Evolutionary conservation across 768 basidiomycete genomes (phyloP).

Genomic region (Leccinum subgranulosum): DNA sequence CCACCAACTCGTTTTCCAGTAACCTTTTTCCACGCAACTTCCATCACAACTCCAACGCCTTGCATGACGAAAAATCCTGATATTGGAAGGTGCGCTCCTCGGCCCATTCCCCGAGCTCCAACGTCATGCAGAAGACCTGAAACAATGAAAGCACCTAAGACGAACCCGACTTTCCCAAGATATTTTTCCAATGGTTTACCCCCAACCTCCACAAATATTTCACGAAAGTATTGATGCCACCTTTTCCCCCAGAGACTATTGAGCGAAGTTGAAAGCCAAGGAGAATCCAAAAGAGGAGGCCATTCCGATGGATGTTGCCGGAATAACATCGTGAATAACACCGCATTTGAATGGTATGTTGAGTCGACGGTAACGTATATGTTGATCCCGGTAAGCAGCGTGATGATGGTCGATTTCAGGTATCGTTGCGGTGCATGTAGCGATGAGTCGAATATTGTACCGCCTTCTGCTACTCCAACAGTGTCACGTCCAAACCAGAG

Average conservation of each 20-base stretch:
- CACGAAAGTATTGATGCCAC: no score
- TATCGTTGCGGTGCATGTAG: slow-evolving; percentile 33
- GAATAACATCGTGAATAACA: slow-evolving; percentile 46
- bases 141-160: no score
- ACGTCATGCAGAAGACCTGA: no score
- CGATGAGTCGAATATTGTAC: slow-evolving; percentile 36
- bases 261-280: slow-evolving; percentile 57
- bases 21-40: slow-evolving; percentile 41
- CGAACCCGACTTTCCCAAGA: no score
- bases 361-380: slow-evolving; percentile 46
- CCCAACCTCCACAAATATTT: no score
- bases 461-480: slow-evolving; percentile 33
- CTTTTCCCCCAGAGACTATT: no score
- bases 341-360: slow-evolving; percentile 39
- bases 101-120: no score
- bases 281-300: slow-evolving; percentile 61
- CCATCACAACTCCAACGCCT: slow-evolving; percentile 50
- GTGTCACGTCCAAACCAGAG: slow-evolving; percentile 37
- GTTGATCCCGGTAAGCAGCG: slow-evolving; percentile 40
- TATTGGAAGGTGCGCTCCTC: slow-evolving; percentile 15
- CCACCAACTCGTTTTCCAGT: slow-evolving; percentile 50
- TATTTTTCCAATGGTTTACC: no score
- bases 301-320: slow-evolving; percentile 50
- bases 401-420: slow-evolving; percentile 41
- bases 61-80: slow-evolving; percentile 57